These are phyloP conservation scores for Parsonsia alboflavescens DNA, from an alignment of 257 asterid genomes.

Conservation along the genomic window DNA sequence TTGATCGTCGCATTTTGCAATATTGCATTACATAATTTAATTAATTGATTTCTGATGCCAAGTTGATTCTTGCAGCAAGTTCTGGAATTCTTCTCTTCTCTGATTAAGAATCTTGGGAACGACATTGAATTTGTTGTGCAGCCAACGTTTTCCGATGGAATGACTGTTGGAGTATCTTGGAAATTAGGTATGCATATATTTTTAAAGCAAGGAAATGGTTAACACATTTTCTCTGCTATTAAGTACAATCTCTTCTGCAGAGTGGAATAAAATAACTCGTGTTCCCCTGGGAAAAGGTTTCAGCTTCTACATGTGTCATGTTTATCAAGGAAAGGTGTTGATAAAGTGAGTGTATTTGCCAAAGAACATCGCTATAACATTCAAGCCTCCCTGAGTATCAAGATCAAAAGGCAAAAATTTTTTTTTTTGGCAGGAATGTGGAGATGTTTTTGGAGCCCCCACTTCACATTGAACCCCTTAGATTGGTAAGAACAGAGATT, in stretches of 20 bases:
- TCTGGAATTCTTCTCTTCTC: slow-evolving; percentile 45
- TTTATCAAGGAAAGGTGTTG: slow-evolving; percentile 53
- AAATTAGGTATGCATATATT: slow-evolving; percentile 39
- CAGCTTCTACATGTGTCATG: slow-evolving; percentile 57
- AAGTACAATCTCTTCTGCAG: slow-evolving; percentile 23
- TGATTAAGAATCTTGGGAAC: slow-evolving; percentile 45
- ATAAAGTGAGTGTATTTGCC: slow-evolving; percentile 38
- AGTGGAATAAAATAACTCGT: slow-evolving; percentile 37
- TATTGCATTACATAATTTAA: neutral
- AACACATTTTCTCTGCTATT: neutral
- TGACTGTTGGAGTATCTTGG: slow-evolving; percentile 61
- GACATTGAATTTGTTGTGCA: slow-evolving; percentile 49
- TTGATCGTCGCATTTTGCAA: neutral
- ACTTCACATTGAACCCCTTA: slow-evolving; percentile 44
- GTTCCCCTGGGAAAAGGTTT: slow-evolving; percentile 61
- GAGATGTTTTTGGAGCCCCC: slow-evolving; percentile 71
- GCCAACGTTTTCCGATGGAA: slow-evolving; percentile 54
- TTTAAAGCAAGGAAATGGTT: no score
- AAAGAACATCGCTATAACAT: no score
- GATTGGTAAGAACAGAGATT: slow-evolving; percentile 50
- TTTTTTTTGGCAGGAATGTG: slow-evolving; percentile 35
- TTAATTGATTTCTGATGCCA: no score
- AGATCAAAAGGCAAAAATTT: neutral
- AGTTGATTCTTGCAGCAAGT: slow-evolving; percentile 46
- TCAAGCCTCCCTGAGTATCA: no score